Evolutionary conservation across 2,329 filamentous ascomycete species (phyloP), one percentile per base, ranked within the genome.

Genomic region (Epichloe uncinata): DNA sequence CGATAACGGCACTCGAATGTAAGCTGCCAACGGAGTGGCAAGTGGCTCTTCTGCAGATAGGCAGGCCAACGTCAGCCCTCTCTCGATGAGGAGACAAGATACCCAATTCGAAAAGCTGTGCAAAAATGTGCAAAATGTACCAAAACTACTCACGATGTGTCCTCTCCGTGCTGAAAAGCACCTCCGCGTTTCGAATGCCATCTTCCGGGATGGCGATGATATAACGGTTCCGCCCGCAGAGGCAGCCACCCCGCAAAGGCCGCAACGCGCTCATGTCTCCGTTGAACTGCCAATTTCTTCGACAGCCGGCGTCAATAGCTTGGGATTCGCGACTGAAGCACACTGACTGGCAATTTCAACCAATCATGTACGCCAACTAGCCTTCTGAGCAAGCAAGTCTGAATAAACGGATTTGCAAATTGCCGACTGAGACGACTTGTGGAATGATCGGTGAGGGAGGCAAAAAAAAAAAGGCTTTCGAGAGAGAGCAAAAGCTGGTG

Each of bases 201-300:
- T 73, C 67, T 18, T 72, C 64, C 1, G 88, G 88, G 22, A 91
- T 74, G 43, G 78, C 69, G 57, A 95, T 80, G 51, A 81, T 74
- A 68, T 95, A 95, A 61, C 82, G 77, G 61, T 93, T 95, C 53
- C 90, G 81, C 51, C 89, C 88, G 66, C 90, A 96, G 48, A 84
- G 82, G 70, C 90, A 95, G 55, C 82, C 79, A 59, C 89, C 89
- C 55, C 77, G 80, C 51, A 95, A 75, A 38, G 75, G 74, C 53
- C 77, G 69, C 51, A 67, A 61, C 47, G 66, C 62, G 60, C 62
- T 72, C 75, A 78, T 78, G 50, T 45, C 18, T 13, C 15, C 6
- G 30, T 18, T 20, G 11, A 15, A 38, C 2, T 9, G 8, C 26
- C 8, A 30, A 30, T 9, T 30, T 9, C 26, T 30, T 9, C 26